Evolutionary conservation across 202 grass and related monocot genomes (phyloP), one percentile per base, ranked within the genome.

Genomic region (Thinopyrum obtusiflorum): DNA sequence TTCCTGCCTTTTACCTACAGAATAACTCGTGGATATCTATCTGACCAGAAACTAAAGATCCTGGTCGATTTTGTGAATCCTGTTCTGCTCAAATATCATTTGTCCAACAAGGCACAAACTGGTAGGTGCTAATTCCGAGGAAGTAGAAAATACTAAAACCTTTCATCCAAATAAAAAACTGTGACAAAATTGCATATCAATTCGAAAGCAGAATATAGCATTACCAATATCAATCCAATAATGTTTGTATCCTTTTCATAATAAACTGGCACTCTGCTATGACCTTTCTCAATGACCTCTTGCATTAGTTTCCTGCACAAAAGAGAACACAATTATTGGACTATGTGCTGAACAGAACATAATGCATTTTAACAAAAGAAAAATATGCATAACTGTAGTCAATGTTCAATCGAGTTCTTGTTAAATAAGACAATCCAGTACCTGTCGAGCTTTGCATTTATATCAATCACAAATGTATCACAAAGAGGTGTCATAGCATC

Each of bases 211-310:
- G 25, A 4, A 74, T 47, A 35, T 10, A 15, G 32, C 4, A 85
- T 85, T 98, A 98, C 97, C 91, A 99, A 79, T 87, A 99, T 92
- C 70, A 98, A 83, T 51, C 97, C 97, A 91, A 98, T 94, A 85
- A 98, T 92, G 80, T 99, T 99, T 67, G 90, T 92, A 39, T 87
- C 86, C 87, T 90, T 91, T 37, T 94, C 90, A 86, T 96, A 92
- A 81, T 96, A 96, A 65, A 99, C 90, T 32, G 97, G 93, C 40
- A 99, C 92, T 79, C 93, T 90, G 81, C 97, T 99, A 82, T 99
- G 97, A 71, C 97, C 97, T 81, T 88, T 94, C 73, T 96, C 91
- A 73, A 98, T 63, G 42, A 98, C 90, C 42, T 96, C 83, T 68
- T 84, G 87, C 97, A 96, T 87, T 31, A 98, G 85, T 18, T 79